phyloP scores from a whole-genome alignment of 345 rosid species.

The Camelina hispida region DNA sequence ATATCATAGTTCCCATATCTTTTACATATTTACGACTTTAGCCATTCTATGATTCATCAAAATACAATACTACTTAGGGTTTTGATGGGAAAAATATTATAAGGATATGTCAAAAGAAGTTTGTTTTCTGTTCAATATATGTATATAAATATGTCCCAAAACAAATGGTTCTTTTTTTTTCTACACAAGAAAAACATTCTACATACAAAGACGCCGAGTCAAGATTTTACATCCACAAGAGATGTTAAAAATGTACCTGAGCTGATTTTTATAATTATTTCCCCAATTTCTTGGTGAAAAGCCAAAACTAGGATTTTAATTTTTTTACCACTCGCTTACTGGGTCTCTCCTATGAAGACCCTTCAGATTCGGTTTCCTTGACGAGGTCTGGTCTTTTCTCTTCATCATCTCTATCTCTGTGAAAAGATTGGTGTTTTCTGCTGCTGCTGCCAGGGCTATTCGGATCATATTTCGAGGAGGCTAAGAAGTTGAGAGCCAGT shows the following conservation, averaged over 20 bases:
- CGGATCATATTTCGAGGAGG: constrained; percentile 64
- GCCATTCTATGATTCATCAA: background rate
- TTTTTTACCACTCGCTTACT: background rate
- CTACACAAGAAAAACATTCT: constrained; percentile 42
- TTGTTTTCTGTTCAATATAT: constrained; percentile 15
- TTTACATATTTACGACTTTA: constrained; percentile 1
- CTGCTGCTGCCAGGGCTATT: constrained; percentile 43
- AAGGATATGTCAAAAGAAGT: background rate
- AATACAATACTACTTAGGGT: background rate
- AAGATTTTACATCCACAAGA: constrained; percentile 49
- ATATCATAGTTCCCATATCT: background rate
- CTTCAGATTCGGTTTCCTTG: constrained; percentile 37
- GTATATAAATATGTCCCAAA: constrained; percentile 31
- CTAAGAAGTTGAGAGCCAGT: constrained; percentile 75
- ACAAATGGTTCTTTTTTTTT: constrained; percentile 33
- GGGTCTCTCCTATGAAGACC: constrained; percentile 25
- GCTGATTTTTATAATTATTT: background rate
- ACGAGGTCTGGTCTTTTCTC: constrained; percentile 33
- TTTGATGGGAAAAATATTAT: background rate
- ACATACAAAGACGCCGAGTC: constrained; percentile 45
- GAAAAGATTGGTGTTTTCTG: constrained; percentile 35
- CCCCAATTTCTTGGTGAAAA: constrained; percentile 16
- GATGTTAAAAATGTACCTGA: constrained; percentile 33
- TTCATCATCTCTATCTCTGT: constrained; percentile 10
- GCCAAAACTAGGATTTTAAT: constrained; percentile 31